Percentiles rank a stretch among this genome's conserved stretches.
Evolutionary conservation across 2,329 filamentous ascomycete species (phyloP).

Genomic region (Pseudopithomyces maydicus): DNA sequence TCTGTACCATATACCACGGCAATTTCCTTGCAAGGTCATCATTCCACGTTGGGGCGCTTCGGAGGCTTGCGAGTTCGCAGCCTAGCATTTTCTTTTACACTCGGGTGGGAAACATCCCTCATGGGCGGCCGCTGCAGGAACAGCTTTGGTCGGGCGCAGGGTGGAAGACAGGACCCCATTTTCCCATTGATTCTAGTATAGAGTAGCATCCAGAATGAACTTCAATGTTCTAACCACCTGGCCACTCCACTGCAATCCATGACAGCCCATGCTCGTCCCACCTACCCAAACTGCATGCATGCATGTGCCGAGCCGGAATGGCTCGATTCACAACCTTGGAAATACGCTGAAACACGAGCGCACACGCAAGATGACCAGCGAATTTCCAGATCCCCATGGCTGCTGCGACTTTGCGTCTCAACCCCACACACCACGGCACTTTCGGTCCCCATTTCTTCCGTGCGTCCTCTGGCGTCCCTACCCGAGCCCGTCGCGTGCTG

Average conservation of each 20-base stretch:
- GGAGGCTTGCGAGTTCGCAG: neutral
- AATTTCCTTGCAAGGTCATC: neutral
- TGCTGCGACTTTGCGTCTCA: neutral
- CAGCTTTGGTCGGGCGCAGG: neutral
- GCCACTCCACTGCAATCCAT: neutral
- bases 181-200: neutral
- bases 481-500: neutral
- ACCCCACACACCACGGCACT: neutral
- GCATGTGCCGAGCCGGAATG: no score
- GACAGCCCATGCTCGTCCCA: neutral
- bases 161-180: neutral
- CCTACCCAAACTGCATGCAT: neutral
- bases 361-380: neutral
- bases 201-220: neutral
- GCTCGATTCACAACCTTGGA: no score
- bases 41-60: neutral
- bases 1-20: slow-evolving; percentile 14
- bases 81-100: neutral
- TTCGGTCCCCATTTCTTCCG: no score
- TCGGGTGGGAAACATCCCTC: neutral
- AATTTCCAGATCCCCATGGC: neutral
- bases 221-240: neutral
- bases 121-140: neutral
- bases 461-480: neutral
- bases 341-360: neutral